phyloP scores from a whole-genome alignment of 2,329 filamentous ascomycete species.

The Pyricularia pennisetigena region DNA sequence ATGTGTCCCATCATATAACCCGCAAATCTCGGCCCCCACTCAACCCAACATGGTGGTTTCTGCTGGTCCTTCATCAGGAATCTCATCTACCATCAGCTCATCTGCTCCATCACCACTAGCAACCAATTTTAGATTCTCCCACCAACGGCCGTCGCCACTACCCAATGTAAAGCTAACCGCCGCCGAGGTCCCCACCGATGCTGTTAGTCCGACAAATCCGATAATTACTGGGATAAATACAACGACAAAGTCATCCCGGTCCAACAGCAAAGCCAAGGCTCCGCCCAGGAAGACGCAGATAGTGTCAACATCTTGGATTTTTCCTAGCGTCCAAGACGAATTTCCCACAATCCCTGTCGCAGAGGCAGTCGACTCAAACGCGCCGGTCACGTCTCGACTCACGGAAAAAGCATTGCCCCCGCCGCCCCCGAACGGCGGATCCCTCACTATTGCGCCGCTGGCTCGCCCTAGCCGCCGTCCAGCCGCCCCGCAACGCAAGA shows the following conservation, averaged over 20 bases:
- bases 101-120: slow-evolving; percentile 1
- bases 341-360: not conserved
- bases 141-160: not conserved
- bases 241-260: not conserved
- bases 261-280: not conserved
- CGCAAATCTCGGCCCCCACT: not conserved
- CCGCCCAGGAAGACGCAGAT: not conserved
- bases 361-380: not conserved
- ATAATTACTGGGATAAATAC: not conserved
- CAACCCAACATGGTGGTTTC: not conserved
- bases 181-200: not conserved
- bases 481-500: not conserved
- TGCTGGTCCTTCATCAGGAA: not conserved
- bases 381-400: not conserved
- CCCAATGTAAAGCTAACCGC: not conserved
- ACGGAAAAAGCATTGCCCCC: not conserved
- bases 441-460: not conserved
- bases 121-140: not conserved
- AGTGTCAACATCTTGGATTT: not conserved
- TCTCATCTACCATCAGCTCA: not conserved
- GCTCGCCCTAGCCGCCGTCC: not conserved
- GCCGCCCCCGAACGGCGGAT: not conserved
- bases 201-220: not conserved
- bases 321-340: not conserved
- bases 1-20: not conserved